Evolutionary conservation across 768 basidiomycete genomes (phyloP).

Genomic region (Lepiota brunneoincarnata): DNA sequence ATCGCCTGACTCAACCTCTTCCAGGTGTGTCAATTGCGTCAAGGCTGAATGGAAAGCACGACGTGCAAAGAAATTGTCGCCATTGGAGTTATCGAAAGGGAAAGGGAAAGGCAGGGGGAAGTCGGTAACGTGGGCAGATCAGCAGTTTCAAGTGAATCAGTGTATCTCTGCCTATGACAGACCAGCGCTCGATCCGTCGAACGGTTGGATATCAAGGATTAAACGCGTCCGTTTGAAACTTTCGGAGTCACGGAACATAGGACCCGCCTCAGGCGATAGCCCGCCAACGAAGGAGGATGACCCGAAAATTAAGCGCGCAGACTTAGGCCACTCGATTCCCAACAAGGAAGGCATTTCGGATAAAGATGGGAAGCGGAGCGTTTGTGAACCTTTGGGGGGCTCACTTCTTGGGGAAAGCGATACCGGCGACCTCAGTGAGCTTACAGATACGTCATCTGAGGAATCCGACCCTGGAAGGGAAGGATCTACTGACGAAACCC

Average conservation of each 20-base stretch:
- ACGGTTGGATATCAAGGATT: not conserved
- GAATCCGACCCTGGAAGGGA: slow-evolving; percentile 18
- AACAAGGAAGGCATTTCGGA: not conserved
- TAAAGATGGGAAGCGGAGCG: slow-evolving; percentile 14
- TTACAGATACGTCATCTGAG: slow-evolving; percentile 23
- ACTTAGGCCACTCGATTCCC: not conserved
- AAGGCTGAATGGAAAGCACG: not conserved
- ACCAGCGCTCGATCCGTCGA: not conserved
- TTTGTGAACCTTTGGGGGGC: not conserved
- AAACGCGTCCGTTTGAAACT: slow-evolving; percentile 8
- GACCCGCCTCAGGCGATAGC: not conserved
- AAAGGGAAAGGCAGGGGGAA: slow-evolving; percentile 22
- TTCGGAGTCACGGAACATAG: not conserved
- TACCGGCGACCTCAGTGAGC: slow-evolving; percentile 31
- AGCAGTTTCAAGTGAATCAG: too few species aligned
- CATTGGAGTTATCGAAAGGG: not conserved
- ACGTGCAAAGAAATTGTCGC: not conserved
- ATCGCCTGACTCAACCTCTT: slow-evolving; percentile 6
- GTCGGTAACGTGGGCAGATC: slow-evolving; percentile 35
- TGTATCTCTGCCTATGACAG: too few species aligned
- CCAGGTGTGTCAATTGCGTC: slow-evolving; percentile 2
- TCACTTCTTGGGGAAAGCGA: slow-evolving; percentile 26
- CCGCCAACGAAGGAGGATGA: not conserved
- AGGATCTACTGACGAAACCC: not conserved
- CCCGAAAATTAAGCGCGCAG: not conserved